phyloP scores from a whole-genome alignment of 352 stramenopile genomes.

The Globisporangium cederbergense region DNA sequence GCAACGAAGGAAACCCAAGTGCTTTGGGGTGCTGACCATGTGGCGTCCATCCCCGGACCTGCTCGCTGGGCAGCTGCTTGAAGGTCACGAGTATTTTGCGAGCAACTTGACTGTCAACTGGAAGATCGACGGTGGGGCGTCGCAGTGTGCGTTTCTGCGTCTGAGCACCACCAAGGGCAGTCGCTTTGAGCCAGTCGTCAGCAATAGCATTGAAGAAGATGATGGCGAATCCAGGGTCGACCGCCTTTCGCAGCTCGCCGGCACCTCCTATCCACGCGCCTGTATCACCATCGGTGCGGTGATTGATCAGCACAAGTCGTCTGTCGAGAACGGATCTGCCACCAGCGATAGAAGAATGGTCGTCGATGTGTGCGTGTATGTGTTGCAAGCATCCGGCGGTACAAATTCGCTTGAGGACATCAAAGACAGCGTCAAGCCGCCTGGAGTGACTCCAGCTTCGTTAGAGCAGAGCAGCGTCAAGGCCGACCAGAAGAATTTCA shows the following conservation, averaged over 20 bases:
- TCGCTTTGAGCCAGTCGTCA: slow-evolving; percentile 16
- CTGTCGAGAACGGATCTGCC: slow-evolving; percentile 8
- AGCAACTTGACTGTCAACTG: slow-evolving; percentile 63
- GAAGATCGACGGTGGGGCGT: slow-evolving; percentile 42
- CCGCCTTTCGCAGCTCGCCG: slow-evolving; percentile 1
- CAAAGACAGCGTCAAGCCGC: slow-evolving; percentile 19
- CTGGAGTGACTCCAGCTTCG: slow-evolving; percentile 9
- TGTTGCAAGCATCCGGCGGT: slow-evolving; percentile 31
- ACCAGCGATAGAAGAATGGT: slow-evolving; percentile 19
- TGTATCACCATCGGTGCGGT: slow-evolving; percentile 12
- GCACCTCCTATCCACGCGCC: neutral
- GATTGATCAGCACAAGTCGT: slow-evolving; percentile 14
- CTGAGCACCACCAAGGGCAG: slow-evolving; percentile 67
- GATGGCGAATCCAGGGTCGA: slow-evolving; percentile 7
- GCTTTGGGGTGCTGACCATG: slow-evolving; percentile 50
- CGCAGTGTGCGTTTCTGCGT: slow-evolving; percentile 41
- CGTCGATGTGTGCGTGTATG: slow-evolving; percentile 52
- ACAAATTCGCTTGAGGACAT: slow-evolving; percentile 24
- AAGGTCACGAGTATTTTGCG: slow-evolving; percentile 57
- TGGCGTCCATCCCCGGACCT: slow-evolving; percentile 65
- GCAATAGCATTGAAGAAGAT: slow-evolving; percentile 25
- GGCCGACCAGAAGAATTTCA: slow-evolving; percentile 21
- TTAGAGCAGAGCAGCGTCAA: slow-evolving; percentile 12
- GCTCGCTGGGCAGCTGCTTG: slow-evolving; percentile 31
- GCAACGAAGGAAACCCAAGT: slow-evolving; percentile 8